phyloP scores from a whole-genome alignment of 192 early-diverging fungal species.

The Phlyctochytrium arcticum region DNA sequence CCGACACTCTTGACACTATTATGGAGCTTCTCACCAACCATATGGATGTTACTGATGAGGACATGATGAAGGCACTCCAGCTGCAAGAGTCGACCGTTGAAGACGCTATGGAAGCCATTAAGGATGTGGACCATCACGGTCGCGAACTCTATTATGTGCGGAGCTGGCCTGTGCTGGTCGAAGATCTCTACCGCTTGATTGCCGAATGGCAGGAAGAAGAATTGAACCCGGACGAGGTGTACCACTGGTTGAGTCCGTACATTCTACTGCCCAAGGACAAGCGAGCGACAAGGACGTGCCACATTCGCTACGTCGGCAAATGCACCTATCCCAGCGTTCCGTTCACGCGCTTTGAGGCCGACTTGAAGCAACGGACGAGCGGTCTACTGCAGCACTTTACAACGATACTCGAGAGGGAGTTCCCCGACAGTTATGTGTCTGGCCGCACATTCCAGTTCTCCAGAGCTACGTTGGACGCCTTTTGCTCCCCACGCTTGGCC shows the following conservation, averaged over 20 bases:
- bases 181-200: constrained; percentile 3
- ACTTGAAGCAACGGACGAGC: background rate
- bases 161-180: constrained; percentile 1
- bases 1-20: background rate
- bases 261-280: background rate
- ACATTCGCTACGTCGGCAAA: constrained; percentile 15
- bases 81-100: background rate
- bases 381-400: constrained; percentile 5
- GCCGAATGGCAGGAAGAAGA: constrained; percentile 6
- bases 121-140: background rate
- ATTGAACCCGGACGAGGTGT: background rate
- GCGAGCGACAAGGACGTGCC: background rate
- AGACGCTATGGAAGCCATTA: background rate
- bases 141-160: background rate
- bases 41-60: constrained; percentile 4
- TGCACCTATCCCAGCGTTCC: background rate
- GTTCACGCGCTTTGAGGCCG: background rate
- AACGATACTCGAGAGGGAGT: background rate
- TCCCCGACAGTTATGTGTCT: background rate
- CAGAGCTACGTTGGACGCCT: background rate
- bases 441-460: background rate
- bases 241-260: background rate
- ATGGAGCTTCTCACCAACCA: background rate
- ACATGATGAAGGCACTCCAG: background rate
- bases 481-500: background rate